Evolutionary conservation across 1,139 yeast genomes (phyloP).

Genomic region (Saccharomycopsis phalli): DNA sequence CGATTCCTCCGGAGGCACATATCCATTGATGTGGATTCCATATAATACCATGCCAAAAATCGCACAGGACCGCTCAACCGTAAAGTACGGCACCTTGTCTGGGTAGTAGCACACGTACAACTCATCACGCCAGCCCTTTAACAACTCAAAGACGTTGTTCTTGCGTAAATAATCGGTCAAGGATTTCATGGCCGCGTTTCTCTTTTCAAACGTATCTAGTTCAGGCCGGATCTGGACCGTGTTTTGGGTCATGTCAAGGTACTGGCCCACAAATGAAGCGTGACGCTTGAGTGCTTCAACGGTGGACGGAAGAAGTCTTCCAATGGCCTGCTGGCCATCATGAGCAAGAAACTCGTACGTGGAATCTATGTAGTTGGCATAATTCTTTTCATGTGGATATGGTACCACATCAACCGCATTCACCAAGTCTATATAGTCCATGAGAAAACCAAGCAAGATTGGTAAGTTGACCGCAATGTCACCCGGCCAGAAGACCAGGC

Average conservation of each 20-base stretch:
- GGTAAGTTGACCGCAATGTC: no score
- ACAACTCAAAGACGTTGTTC: slow-evolving; percentile 32
- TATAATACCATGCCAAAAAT: slow-evolving; percentile 80
- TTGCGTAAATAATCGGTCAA: slow-evolving; percentile 40
- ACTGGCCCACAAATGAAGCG: slow-evolving; percentile 31
- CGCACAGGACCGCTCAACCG: slow-evolving; percentile 73
- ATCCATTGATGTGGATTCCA: slow-evolving; percentile 85
- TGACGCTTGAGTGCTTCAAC: slow-evolving; percentile 2
- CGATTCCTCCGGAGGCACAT: slow-evolving; percentile 36
- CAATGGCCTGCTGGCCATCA: slow-evolving; percentile 14
- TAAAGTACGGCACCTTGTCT: slow-evolving; percentile 45
- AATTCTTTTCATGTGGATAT: slow-evolving; percentile 2
- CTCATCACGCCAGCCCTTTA: slow-evolving; percentile 85
- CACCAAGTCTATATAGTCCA: slow-evolving; percentile 11
- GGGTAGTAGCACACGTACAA: slow-evolving; percentile 64
- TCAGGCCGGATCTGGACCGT: slow-evolving; percentile 31
- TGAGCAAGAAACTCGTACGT: slow-evolving; percentile 17
- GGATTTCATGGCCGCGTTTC: slow-evolving; percentile 37
- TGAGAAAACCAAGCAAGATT: no score
- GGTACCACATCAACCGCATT: slow-evolving; percentile 15
- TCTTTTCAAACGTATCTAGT: slow-evolving; percentile 37
- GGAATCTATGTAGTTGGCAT: slow-evolving; percentile 5
- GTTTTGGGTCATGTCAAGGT: slow-evolving; percentile 31
- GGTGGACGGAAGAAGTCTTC: slow-evolving; percentile 15
- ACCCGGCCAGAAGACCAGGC: no score